These are phyloP conservation scores for Ophiostoma ips DNA, from an alignment of 2,329 filamentous ascomycete genomes.

Conservation along the genomic window DNA sequence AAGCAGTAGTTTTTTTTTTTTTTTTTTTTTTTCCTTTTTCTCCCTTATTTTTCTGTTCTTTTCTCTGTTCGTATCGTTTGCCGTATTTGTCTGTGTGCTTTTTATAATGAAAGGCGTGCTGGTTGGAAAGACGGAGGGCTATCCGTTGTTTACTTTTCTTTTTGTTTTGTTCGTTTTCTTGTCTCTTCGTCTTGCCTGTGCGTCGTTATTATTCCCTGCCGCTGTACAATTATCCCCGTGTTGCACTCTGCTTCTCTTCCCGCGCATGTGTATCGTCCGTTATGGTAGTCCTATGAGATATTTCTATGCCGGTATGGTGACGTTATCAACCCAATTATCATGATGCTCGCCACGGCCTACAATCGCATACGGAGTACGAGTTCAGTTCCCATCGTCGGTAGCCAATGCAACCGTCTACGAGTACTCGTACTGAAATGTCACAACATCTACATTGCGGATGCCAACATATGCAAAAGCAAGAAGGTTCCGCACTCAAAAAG, in stretches of 20 bases:
- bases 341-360: no score
- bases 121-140: conserved; percentile 5
- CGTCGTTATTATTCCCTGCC: neutral
- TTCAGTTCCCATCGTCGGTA: neutral
- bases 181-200: neutral
- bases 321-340: no score
- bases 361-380: no score
- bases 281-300: no score
- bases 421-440: conserved; percentile 16
- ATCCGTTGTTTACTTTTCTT: neutral
- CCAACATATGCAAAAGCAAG: conserved; percentile 20
- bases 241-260: no score
- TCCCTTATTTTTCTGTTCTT: neutral
- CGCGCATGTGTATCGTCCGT: no score
- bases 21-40: neutral
- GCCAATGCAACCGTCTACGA: neutral
- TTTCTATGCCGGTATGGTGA: no score
- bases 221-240: no score
- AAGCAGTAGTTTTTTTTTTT: conserved; percentile 17
- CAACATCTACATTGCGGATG: conserved; percentile 28
- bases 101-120: conserved; percentile 8
- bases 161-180: neutral
- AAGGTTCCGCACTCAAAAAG: conserved; percentile 29
- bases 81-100: neutral
- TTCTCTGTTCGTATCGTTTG: neutral